Conservation (phyloP, 352 stramenopile genomes). For the Thraustochytrium striatum region DNA sequence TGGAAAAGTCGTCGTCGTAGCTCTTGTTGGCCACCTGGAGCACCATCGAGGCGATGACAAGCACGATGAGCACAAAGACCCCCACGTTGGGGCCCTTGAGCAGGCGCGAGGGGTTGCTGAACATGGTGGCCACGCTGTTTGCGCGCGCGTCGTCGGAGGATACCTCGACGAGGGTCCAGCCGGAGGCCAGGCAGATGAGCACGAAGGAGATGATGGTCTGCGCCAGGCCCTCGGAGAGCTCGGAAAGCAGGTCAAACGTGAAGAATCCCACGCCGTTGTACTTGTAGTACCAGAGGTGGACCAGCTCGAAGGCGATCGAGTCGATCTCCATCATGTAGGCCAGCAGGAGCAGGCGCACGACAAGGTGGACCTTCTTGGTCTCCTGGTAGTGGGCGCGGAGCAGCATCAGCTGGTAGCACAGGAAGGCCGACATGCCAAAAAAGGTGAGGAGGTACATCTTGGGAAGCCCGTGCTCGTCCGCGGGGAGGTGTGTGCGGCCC, state of each 20-base stretch:
- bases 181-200: slow-evolving; percentile 45
- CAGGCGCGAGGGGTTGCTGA: slow-evolving; percentile 18
- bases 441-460: slow-evolving; percentile 48
- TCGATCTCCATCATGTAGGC: slow-evolving; percentile 36
- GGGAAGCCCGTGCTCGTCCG: slow-evolving; percentile 44
- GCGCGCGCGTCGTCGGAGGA: slow-evolving; percentile 20
- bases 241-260: slow-evolving; percentile 35
- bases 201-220: slow-evolving; percentile 49
- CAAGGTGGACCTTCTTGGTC: slow-evolving; percentile 40
- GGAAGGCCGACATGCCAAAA: slow-evolving; percentile 33
- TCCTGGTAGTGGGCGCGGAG: slow-evolving; percentile 31
- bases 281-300: slow-evolving; percentile 38
- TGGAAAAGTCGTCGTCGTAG: slow-evolving; percentile 46
- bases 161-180: slow-evolving; percentile 44
- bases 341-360: slow-evolving; percentile 30
- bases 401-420: slow-evolving; percentile 21
- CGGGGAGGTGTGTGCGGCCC: slow-evolving; percentile 44
- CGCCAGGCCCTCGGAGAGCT: slow-evolving; percentile 46
- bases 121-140: slow-evolving; percentile 44
- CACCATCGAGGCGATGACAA: slow-evolving; percentile 39
- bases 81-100: slow-evolving; percentile 44
- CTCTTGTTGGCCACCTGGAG: slow-evolving; percentile 47
- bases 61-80: slow-evolving; percentile 39
- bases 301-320: slow-evolving; percentile 41
- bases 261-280: slow-evolving; percentile 22